These are phyloP conservation scores for Crucihimalaya himalaica DNA, from an alignment of 345 rosid genomes.

Conservation along the genomic window DNA sequence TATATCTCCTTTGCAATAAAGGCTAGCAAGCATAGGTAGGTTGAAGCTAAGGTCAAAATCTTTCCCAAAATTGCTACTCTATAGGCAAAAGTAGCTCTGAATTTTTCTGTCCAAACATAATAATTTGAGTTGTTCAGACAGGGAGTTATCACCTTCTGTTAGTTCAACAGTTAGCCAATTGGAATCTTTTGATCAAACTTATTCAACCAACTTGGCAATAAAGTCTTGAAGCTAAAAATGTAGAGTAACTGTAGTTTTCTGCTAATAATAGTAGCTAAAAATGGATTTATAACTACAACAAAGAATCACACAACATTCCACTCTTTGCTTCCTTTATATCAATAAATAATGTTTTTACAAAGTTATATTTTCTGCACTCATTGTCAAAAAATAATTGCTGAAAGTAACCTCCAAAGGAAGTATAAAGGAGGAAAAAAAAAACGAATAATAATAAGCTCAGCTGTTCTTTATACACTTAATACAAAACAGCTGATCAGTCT, in stretches of 20 bases:
- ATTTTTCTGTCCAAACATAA: conserved; percentile 19
- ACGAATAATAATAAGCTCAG: conserved; percentile 46
- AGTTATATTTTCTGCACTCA: conserved; percentile 49
- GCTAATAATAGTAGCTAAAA: background rate
- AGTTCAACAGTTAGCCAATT: conserved; percentile 30
- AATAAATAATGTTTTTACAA: conserved; percentile 56
- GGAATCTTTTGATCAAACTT: conserved; percentile 29
- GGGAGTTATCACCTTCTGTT: conserved; percentile 33
- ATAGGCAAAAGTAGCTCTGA: conserved; percentile 23
- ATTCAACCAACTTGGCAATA: conserved; percentile 25
- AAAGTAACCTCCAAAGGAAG: conserved; percentile 36
- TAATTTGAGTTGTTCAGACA: conserved; percentile 30
- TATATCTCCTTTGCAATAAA: conserved; percentile 27
- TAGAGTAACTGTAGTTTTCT: background rate
- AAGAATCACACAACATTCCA: conserved; percentile 35
- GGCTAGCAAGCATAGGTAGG: conserved; percentile 27
- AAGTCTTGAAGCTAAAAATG: background rate
- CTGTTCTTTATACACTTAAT: conserved; percentile 78
- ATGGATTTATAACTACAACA: background rate
- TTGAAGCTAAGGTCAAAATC: conserved; percentile 30
- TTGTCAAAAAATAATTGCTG: conserved; percentile 29
- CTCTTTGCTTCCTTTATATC: conserved; percentile 41
- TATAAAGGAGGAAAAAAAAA: background rate
- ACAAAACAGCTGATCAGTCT: conserved; percentile 64
- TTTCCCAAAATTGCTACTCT: conserved; percentile 28